Evolutionary conservation across 2,329 filamentous ascomycete genomes (phyloP), one percentile per base, ranked within the genome.

Genomic region (Fusarium musae): DNA sequence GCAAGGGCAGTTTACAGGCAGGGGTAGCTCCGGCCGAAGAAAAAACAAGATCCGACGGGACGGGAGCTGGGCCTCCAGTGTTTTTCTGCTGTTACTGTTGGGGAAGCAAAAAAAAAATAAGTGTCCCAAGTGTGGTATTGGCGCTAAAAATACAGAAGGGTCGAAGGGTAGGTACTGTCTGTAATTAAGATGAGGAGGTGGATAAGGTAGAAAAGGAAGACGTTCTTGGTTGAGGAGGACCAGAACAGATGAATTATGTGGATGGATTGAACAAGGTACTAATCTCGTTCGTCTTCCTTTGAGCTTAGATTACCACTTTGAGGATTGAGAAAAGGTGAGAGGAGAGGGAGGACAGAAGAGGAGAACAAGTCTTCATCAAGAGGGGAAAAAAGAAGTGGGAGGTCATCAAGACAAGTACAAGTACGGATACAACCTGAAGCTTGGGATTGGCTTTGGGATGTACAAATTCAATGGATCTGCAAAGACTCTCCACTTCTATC

Each of bases 121-220:
- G 63, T 53, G 49, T 63, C 72, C 65, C 71, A 59, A 59, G 63
- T 54, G 59, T 74, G 73, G 66, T 76, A 74, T 74, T 76, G 66
- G 75, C 75, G 74, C 74, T 76, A 77, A 75, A 77, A 77, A 76
- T 77, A 77, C 72, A 75, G 75, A 75, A 74, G 73, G 75, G 59
- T 46, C 36, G 66, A 70, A 75, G 46, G 59, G 56, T 59, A 49
- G 52, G 28, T 32, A 44, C 44, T 30, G 62, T 59, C 44, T 30
- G 62, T 59, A 65, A 74, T 72, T 71, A 71, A 72, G 66, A 75
- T 69, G 69, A 66, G 36, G 36, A 37, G 43, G 63, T 64, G 69
- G 63, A 58, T 53, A 60, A 63, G 42, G 26, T 54, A 42, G 28
- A 12, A 46, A 60, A 66, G 63, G 62, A 73, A 73, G 66, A 62